Percentiles rank a stretch among this genome's conserved stretches.
phyloP scores from a whole-genome alignment of 306 rosid species.

The Rosa lucieae region DNA sequence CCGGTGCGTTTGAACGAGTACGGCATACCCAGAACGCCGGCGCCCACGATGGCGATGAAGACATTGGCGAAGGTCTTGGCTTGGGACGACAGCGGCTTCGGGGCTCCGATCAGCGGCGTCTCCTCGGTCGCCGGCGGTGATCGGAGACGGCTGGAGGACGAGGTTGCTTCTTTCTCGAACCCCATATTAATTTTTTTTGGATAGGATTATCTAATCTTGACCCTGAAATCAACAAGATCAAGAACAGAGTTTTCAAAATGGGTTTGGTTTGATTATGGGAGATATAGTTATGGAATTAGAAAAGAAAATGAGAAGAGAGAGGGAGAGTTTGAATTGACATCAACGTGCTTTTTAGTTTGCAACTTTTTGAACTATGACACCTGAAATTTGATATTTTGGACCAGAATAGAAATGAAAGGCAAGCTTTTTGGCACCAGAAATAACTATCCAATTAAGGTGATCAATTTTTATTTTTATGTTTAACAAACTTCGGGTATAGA shows the following conservation, averaged over 20 bases:
- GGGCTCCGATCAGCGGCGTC: slow-evolving; percentile 43
- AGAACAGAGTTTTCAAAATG: background rate
- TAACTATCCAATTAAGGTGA: background rate
- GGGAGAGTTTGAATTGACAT: background rate
- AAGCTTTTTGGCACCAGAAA: background rate
- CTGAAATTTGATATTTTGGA: background rate
- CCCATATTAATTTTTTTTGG: slow-evolving; percentile 29
- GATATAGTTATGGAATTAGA: background rate
- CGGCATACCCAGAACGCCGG: slow-evolving; percentile 59
- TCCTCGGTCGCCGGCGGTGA: slow-evolving; percentile 43
- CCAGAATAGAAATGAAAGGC: background rate
- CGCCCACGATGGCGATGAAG: slow-evolving; percentile 57
- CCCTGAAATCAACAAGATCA: background rate
- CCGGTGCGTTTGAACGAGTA: slow-evolving; percentile 58
- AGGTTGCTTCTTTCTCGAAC: slow-evolving; percentile 15
- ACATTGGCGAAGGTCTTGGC: slow-evolving; percentile 60
- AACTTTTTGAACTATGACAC: background rate
- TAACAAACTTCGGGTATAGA: background rate
- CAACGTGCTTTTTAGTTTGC: background rate
- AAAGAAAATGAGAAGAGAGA: background rate
- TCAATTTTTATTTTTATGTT: background rate
- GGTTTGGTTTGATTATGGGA: background rate
- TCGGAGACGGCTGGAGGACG: slow-evolving; percentile 29
- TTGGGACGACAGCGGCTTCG: slow-evolving; percentile 34
- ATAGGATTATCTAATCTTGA: background rate